Evolutionary conservation across 2,329 filamentous ascomycete species (phyloP).

Genomic region (Penicillium sp.): DNA sequence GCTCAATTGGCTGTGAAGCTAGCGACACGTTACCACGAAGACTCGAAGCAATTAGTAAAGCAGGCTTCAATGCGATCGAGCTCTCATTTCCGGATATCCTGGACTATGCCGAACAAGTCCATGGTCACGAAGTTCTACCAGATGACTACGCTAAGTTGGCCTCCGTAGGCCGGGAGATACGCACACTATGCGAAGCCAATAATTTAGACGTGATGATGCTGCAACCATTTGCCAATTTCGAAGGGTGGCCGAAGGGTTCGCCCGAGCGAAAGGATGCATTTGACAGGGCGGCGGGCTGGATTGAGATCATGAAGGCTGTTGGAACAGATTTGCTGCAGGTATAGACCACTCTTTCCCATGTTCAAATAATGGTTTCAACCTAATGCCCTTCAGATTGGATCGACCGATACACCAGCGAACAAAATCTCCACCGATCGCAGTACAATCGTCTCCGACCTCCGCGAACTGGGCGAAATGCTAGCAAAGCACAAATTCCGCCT

Average conservation of each 20-base stretch:
- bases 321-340: constrained; percentile 73
- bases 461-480: constrained; percentile 64
- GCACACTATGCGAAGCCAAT: constrained; percentile 55
- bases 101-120: constrained; percentile 58
- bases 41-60: constrained; percentile 42
- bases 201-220: constrained; percentile 67
- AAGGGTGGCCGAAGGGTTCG: constrained; percentile 67
- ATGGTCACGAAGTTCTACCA: constrained; percentile 53
- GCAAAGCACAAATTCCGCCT: constrained; percentile 60
- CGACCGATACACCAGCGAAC: constrained; percentile 61
- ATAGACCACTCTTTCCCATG: constrained; percentile 18
- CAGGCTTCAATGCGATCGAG: constrained; percentile 65
- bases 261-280: constrained; percentile 64
- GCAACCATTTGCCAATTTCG: constrained; percentile 75
- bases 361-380: background rate
- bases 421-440: constrained; percentile 55
- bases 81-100: constrained; percentile 73
- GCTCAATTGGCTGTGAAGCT: constrained; percentile 42
- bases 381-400: constrained; percentile 52
- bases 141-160: constrained; percentile 63
- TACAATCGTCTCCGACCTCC: constrained; percentile 62
- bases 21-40: constrained; percentile 40
- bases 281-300: constrained; percentile 65
- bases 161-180: constrained; percentile 57
- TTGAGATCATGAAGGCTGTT: constrained; percentile 68